phyloP scores from a whole-genome alignment of 2,329 filamentous ascomycete genomes.

The Aspergillus alliaceus region DNA sequence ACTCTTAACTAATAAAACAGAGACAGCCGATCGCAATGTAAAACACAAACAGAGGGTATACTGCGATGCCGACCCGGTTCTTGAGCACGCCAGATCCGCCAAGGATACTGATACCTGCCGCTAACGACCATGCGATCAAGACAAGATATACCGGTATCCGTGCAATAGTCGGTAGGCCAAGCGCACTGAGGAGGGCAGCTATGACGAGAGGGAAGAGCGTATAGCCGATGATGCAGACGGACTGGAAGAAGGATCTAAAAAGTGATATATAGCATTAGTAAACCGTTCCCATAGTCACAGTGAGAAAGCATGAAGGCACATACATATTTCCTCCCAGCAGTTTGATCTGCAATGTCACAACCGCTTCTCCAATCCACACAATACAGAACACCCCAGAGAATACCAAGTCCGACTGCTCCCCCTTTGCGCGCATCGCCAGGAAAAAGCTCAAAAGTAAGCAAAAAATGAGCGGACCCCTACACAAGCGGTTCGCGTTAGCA shows the following conservation, averaged over 20 bases:
- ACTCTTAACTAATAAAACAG: slow-evolving; percentile 85
- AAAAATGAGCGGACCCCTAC: slow-evolving; percentile 89
- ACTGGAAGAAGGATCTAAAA: slow-evolving; percentile 93
- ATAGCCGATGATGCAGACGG: slow-evolving; percentile 96
- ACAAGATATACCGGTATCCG: slow-evolving; percentile 89
- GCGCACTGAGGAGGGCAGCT: slow-evolving; percentile 81
- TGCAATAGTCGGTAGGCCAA: slow-evolving; percentile 75
- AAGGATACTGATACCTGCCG: slow-evolving; percentile 92
- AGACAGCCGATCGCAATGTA: slow-evolving; percentile 90
- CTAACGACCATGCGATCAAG: slow-evolving; percentile 87
- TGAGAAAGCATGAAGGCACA: slow-evolving; percentile 43
- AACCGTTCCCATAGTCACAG: not conserved
- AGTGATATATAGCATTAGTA: slow-evolving; percentile 20
- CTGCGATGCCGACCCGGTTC: slow-evolving; percentile 88
- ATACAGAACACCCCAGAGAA: slow-evolving; percentile 97
- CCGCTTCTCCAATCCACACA: slow-evolving; percentile 94
- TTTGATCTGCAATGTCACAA: slow-evolving; percentile 98
- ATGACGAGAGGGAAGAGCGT: slow-evolving; percentile 96
- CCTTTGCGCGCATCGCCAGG: slow-evolving; percentile 76
- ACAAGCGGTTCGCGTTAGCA: slow-evolving; percentile 17
- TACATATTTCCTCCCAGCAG: slow-evolving; percentile 95
- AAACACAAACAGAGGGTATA: slow-evolving; percentile 93
- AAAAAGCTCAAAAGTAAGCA: slow-evolving; percentile 85
- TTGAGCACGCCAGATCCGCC: slow-evolving; percentile 94
- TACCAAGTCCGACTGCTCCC: slow-evolving; percentile 80